A percentile compares a stretch with the other conserved stretches of the same genome.
Conservation (phyloP, 371 early-diverging fungal species). For the Mucor sp. region DNA sequence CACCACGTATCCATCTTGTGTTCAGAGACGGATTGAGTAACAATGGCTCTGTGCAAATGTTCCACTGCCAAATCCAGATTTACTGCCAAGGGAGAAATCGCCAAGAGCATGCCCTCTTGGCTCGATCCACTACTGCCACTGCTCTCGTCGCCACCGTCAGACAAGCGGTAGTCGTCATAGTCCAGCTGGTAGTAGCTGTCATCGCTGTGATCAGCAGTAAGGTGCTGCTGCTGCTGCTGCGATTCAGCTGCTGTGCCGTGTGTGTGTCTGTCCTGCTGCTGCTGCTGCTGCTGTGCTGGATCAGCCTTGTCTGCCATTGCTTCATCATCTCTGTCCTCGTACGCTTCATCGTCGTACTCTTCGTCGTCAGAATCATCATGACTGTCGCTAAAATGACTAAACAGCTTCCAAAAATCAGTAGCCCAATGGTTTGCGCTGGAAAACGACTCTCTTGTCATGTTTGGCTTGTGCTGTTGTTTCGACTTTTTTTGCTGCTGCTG, state of each 20-base stretch:
- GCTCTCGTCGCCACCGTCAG: conserved; percentile 6
- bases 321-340: neutral
- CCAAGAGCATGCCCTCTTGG: conserved; percentile 27
- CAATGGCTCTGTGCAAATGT: conserved; percentile 17
- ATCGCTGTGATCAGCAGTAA: conserved; percentile 2
- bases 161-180: conserved; percentile 8
- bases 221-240: too few relatives aligned
- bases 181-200: conserved; percentile 33
- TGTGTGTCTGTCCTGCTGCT: neutral
- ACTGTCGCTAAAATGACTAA: conserved; percentile 12
- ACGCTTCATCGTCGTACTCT: neutral
- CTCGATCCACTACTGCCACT: neutral
- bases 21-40: conserved; percentile 7
- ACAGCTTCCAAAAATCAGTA: conserved; percentile 23
- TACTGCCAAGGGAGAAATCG: conserved; percentile 31
- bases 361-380: neutral
- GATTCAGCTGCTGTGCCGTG: neutral
- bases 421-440: conserved; percentile 12
- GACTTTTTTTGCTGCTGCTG: neutral
- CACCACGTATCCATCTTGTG: conserved; percentile 31
- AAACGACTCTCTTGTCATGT: neutral
- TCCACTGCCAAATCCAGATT: conserved; percentile 21
- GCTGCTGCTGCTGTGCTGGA: neutral
- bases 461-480: neutral
- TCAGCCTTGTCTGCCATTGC: neutral